phyloP scores from a whole-genome alignment of 345 rosid species.

The Noccaea caerulescens region DNA sequence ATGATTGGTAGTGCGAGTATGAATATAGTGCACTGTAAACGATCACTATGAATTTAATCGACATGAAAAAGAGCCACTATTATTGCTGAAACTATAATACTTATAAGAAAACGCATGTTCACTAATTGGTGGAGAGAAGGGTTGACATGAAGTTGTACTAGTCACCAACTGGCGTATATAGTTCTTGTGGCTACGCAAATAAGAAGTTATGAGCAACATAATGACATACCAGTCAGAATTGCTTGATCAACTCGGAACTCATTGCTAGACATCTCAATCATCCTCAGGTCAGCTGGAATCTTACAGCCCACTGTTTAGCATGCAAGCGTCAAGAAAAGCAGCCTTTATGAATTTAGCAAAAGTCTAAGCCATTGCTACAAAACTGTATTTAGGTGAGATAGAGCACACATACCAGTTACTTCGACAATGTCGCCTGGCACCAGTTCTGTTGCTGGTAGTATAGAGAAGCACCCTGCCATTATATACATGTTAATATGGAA shows the following conservation, averaged over 20 bases:
- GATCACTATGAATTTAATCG: neutral
- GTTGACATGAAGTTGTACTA: constrained; percentile 23
- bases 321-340: constrained; percentile 35
- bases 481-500: constrained; percentile 25
- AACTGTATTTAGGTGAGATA: constrained; percentile 10
- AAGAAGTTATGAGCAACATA: constrained; percentile 20
- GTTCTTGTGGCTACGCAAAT: constrained; percentile 32
- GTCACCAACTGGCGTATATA: constrained; percentile 17
- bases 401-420: constrained; percentile 66
- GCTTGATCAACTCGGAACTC: constrained; percentile 98
- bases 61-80: constrained; percentile 10
- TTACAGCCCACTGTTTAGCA: constrained; percentile 83
- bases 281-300: constrained; percentile 98
- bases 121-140: neutral
- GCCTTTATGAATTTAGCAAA: constrained; percentile 15
- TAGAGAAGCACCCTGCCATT: constrained; percentile 91
- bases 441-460: constrained; percentile 90
- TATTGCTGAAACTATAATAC: constrained; percentile 26
- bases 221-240: constrained; percentile 81
- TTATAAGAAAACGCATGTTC: constrained; percentile 13
- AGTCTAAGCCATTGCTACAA: constrained; percentile 16
- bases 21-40: neutral
- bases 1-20: constrained; percentile 29
- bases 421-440: constrained; percentile 98
- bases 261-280: constrained; percentile 90